Evolutionary conservation across 2,329 filamentous ascomycete genomes (phyloP).

Genomic region (Didymella pinodella): DNA sequence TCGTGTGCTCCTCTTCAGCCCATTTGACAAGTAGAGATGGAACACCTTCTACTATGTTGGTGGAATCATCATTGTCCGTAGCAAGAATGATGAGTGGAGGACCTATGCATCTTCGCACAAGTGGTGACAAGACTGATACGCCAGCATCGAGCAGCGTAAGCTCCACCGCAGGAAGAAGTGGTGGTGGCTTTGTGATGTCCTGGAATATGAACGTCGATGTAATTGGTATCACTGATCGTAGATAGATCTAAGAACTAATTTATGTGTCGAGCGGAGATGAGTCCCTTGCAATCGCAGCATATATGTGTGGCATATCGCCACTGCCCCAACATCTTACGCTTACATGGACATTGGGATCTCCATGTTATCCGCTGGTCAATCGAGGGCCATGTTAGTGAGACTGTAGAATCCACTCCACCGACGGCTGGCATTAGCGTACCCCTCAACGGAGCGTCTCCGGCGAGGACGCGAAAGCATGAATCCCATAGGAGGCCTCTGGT

Average conservation of each 20-base stretch:
- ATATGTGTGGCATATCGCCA: background rate
- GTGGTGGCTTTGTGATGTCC: background rate
- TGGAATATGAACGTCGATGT: background rate
- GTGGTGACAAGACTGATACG: background rate
- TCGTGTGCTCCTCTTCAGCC: conserved; percentile 63
- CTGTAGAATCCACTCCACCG: background rate
- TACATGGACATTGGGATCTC: background rate
- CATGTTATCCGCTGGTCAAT: background rate
- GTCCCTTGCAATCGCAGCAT: background rate
- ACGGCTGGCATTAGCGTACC: background rate
- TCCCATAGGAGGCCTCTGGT: background rate
- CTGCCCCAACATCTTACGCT: background rate
- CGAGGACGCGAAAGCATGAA: background rate
- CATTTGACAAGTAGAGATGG: background rate
- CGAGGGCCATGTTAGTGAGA: background rate
- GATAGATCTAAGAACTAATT: background rate
- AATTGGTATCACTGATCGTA: background rate
- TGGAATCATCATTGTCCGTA: background rate
- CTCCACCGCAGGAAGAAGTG: background rate
- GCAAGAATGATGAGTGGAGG: background rate
- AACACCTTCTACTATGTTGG: background rate
- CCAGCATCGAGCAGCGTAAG: background rate
- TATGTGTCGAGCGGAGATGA: background rate
- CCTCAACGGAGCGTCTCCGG: background rate
- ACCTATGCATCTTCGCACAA: background rate